Evolutionary conservation across 1,284 basidiomycete genomes (phyloP).

Genomic region (Malassezia brasiliensis): DNA sequence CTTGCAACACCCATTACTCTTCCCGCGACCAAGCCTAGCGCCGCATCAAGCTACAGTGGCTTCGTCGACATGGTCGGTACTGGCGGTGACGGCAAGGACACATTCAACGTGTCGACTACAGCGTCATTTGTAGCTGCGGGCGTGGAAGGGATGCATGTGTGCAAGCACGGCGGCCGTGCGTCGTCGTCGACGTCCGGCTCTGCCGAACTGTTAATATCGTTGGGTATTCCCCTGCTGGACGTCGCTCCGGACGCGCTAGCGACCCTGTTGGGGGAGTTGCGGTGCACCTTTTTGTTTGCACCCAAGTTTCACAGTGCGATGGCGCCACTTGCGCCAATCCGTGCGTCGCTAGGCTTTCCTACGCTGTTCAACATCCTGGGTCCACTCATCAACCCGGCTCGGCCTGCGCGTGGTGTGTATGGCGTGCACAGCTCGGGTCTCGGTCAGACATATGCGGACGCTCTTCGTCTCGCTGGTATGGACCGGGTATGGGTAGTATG

Average conservation of each 20-base stretch:
- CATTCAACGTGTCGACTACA: constrained; percentile 94
- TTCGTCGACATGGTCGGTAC: constrained; percentile 56
- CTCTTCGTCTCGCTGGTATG: constrained; percentile 58
- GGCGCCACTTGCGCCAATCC: constrained; percentile 71
- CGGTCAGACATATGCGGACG: constrained; percentile 73
- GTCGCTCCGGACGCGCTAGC: constrained; percentile 55
- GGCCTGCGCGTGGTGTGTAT: constrained; percentile 69
- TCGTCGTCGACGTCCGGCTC: constrained; percentile 91
- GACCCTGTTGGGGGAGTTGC: constrained; percentile 42
- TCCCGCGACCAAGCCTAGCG: background rate
- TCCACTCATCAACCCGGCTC: constrained; percentile 84
- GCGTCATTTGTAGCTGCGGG: constrained; percentile 90
- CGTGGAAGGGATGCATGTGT: constrained; percentile 71
- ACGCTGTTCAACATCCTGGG: constrained; percentile 96
- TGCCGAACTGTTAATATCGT: constrained; percentile 77
- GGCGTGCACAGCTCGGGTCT: constrained; percentile 77
- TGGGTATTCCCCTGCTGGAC: constrained; percentile 66
- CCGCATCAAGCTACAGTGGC: constrained; percentile 22
- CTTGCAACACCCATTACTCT: constrained; percentile 8
- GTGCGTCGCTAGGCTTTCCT: constrained; percentile 79
- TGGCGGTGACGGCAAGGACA: constrained; percentile 93
- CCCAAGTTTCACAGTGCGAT: constrained; percentile 86
- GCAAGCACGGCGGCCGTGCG: constrained; percentile 91
- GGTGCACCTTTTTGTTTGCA: constrained; percentile 87
- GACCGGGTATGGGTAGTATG: constrained; percentile 83